Conservation (phyloP, 2,329 filamentous ascomycete species). For the Thyridium curvatum region DNA sequence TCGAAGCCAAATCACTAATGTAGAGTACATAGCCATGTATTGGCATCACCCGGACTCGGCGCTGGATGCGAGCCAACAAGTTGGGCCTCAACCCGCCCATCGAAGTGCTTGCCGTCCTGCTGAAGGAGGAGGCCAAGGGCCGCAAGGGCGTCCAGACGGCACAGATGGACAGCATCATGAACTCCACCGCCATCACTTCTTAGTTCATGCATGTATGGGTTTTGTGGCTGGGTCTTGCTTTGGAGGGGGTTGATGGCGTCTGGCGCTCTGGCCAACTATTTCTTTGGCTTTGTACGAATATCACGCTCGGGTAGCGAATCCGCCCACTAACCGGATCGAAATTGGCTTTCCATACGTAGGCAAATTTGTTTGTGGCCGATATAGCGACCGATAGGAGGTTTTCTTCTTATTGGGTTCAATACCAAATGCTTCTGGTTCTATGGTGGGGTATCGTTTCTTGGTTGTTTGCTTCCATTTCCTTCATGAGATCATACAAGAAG, state of each 20-base stretch:
- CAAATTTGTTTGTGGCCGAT: not conserved
- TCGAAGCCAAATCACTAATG: not conserved
- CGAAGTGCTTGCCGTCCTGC: constrained; percentile 79
- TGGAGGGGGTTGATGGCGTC: constrained; percentile 3
- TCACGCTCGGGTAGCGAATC: not conserved
- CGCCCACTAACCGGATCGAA: not conserved
- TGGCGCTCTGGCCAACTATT: not conserved
- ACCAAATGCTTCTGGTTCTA: constrained; percentile 91
- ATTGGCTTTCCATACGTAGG: not conserved
- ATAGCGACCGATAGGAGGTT: too few species aligned
- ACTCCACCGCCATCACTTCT: constrained; percentile 32
- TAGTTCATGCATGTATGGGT: too few species aligned
- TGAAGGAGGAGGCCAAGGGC: constrained; percentile 60
- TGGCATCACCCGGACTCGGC: constrained; percentile 71
- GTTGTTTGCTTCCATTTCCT: constrained; percentile 65
- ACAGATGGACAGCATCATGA: constrained; percentile 65
- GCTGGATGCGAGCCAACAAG: constrained; percentile 80
- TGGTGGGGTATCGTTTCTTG: constrained; percentile 70
- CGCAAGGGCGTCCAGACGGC: constrained; percentile 54
- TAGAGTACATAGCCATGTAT: constrained; percentile 67
- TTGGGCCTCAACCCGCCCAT: constrained; percentile 84
- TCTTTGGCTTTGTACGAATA: not conserved
- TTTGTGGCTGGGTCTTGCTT: too few species aligned
- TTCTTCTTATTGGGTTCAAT: constrained; percentile 41
- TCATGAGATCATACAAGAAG: constrained; percentile 92